A percentile compares a stretch with the other conserved stretches of the same genome.
phyloP scores from a whole-genome alignment of 148 eudicot genomes.

The Camellia granthamiana region DNA sequence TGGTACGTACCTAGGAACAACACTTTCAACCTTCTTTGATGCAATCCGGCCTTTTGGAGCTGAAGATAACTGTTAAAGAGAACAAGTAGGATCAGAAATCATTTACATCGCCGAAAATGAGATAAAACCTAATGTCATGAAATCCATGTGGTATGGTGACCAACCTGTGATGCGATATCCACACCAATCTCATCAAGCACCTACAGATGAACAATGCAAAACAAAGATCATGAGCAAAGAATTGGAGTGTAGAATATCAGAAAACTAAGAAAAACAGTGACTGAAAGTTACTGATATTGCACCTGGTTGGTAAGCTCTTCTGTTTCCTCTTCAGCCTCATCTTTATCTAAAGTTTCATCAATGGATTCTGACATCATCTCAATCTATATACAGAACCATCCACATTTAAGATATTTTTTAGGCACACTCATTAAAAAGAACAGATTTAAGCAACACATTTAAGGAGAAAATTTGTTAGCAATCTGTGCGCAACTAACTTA shows the following conservation, averaged over 20 bases:
- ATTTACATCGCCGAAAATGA: not conserved
- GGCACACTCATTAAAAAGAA: not conserved
- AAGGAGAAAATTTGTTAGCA: not conserved
- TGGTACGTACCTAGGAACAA: constrained; percentile 44
- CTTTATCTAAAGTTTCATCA: constrained; percentile 70
- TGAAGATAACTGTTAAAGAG: constrained; percentile 57
- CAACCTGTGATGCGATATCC: constrained; percentile 78
- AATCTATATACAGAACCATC: constrained; percentile 31
- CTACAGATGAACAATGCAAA: constrained; percentile 24
- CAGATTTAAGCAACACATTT: not conserved
- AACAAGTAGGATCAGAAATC: constrained; percentile 1
- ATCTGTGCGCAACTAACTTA: not conserved
- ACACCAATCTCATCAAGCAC: constrained; percentile 83
- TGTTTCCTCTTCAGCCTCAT: constrained; percentile 78
- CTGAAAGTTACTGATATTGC: not conserved
- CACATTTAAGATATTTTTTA: not conserved
- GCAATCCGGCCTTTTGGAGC: constrained; percentile 72
- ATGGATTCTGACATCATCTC: constrained; percentile 80
- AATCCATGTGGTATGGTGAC: constrained; percentile 7
- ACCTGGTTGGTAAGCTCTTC: constrained; percentile 82
- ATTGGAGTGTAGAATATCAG: not conserved
- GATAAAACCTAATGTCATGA: not conserved
- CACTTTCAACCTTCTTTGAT: constrained; percentile 53
- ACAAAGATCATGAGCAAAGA: constrained; percentile 11
- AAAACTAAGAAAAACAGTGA: not conserved